Base-by-base conservation (phyloP, 345 rosid species). In the Arabidopsis suecica region DNA sequence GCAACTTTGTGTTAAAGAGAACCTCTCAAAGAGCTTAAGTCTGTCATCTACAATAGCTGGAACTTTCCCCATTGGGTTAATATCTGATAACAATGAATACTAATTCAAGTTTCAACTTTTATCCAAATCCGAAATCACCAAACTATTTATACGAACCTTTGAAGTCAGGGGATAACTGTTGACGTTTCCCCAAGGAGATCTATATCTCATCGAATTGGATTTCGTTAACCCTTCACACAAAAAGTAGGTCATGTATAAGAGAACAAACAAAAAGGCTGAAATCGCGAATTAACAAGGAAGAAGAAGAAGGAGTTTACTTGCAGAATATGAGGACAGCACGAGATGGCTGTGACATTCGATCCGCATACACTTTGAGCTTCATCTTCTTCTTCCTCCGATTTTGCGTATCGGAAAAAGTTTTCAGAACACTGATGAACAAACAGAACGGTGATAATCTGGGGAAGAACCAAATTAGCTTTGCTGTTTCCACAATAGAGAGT, bases 1-100 rank as follows among this genome's bases (percentile, higher is more conserved):
- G 20, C 48, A 49, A 25, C 2, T 33, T 28, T 8, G 2, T 2
- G 4, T 22, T 25, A 25, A 30, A 81, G n/a, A n/a, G n/a, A n/a
- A 91, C 98, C 98, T 93, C 85, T 93, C 98, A 59, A 85, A 93
- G 48, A 91, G 88, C 84, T 84, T 87, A 78, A 91, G 81, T 49
- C 85, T 84, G 57, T 93, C 98, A 79, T 93, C 97, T 65, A 85
- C 82, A 45, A 91, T 86, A 47, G 88, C 88, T 2, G 97, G 98
- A 62, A 93, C 88, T 65, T 85, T 75, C 49, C 73, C 54, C 88
- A 88, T 72, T 11, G 97, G 94, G 61, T 93, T 93, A 61, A 91
- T 73, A 25, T 82, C 97, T 91, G 89, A 41, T 78, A 65, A 20
- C 40, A 65, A 56, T 28, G 32, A 28, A n/a, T n/a, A n/a, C n/a